Percentiles rank a stretch among this genome's conserved stretches.
phyloP scores from a whole-genome alignment of 2,329 filamentous ascomycete species.

The Colletotrichum echinochloae region DNA sequence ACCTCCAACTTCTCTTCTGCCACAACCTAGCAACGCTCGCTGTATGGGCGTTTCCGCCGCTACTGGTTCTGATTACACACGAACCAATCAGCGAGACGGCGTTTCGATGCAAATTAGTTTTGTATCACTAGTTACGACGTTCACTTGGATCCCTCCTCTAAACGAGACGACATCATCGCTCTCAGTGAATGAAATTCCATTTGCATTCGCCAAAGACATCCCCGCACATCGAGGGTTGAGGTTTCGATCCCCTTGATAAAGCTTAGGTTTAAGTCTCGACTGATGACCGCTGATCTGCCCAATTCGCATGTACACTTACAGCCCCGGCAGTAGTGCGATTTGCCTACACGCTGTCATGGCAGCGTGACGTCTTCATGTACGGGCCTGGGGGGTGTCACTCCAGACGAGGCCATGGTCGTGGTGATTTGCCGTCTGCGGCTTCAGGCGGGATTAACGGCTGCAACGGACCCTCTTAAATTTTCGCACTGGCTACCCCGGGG shows the following conservation, averaged over 20 bases:
- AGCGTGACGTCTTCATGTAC: not conserved
- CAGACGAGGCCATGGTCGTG: not conserved
- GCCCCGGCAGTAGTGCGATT: not conserved
- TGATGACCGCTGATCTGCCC: not conserved
- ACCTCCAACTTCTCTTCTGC: not conserved
- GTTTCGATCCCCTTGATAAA: conserved; percentile 2
- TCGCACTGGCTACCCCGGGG: not conserved
- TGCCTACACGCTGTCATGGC: not conserved
- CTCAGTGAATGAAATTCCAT: not conserved
- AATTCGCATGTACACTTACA: not conserved
- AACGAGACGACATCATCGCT: not conserved
- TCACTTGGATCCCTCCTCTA: not conserved
- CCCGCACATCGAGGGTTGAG: not conserved
- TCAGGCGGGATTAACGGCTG: not conserved
- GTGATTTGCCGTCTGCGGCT: not conserved
- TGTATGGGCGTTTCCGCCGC: conserved; percentile 17
- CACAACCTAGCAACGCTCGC: conserved; percentile 13
- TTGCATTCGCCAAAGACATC: not conserved
- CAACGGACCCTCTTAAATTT: not conserved
- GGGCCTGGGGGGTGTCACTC: not conserved
- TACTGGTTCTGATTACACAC: not conserved
- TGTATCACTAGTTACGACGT: not conserved
- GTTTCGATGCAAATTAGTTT: not conserved
- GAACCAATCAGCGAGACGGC: conserved; percentile 1
- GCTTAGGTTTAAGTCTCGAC: not conserved